phyloP scores from a whole-genome alignment of 2,329 filamentous ascomycete species.

The Colletotrichum nymphaeae region DNA sequence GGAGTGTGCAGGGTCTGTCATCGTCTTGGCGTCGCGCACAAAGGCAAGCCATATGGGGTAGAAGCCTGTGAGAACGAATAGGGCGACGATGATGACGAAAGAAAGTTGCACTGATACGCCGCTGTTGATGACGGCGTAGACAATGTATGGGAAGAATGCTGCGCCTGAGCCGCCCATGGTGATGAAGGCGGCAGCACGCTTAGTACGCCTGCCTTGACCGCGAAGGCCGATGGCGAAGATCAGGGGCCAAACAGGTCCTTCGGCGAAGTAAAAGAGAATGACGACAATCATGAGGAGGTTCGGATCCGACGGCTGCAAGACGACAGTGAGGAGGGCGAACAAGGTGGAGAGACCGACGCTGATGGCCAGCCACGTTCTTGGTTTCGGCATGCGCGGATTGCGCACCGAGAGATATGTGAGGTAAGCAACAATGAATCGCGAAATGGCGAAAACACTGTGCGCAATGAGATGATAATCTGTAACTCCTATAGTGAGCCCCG shows the following conservation, averaged over 20 bases:
- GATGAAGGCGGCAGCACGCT: constrained; percentile 81
- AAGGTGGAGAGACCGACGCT: constrained; percentile 72
- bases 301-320: constrained; percentile 56
- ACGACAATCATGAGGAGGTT: constrained; percentile 70
- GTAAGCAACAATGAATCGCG: constrained; percentile 75
- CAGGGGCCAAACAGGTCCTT: constrained; percentile 85
- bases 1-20: constrained; percentile 52
- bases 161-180: constrained; percentile 81
- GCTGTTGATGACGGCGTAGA: constrained; percentile 73
- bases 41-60: constrained; percentile 63
- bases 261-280: constrained; percentile 81
- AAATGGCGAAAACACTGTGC: constrained; percentile 78
- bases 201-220: constrained; percentile 83
- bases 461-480: constrained; percentile 78
- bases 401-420: constrained; percentile 69
- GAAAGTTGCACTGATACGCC: constrained; percentile 72
- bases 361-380: constrained; percentile 76
- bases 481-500: constrained; percentile 63
- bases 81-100: constrained; percentile 70
- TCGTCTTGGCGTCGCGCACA: constrained; percentile 56
- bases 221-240: constrained; percentile 84
- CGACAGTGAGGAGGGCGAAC: constrained; percentile 59
- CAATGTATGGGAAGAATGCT: constrained; percentile 78
- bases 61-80: constrained; percentile 58
- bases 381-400: constrained; percentile 66